These are phyloP conservation scores for Eucalyptus regnans DNA, from an alignment of 345 rosid genomes.

Conservation along the genomic window DNA sequence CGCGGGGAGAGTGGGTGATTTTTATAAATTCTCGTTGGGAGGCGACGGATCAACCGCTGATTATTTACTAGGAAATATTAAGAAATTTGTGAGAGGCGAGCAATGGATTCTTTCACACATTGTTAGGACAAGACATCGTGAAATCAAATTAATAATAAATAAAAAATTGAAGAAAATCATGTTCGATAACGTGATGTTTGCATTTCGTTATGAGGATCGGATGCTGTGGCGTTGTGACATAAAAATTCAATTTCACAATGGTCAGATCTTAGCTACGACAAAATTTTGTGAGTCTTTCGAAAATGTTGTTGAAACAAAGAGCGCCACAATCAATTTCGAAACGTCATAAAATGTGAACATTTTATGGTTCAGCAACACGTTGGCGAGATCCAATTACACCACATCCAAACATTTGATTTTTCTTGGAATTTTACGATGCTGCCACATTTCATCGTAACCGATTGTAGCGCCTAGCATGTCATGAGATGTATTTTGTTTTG, in stretches of 20 bases:
- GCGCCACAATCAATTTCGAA: not conserved
- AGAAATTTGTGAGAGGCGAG: not conserved
- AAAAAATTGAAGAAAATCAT: not conserved
- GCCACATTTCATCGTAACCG: accelerated
- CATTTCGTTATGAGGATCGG: not conserved
- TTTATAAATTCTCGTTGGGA: not conserved
- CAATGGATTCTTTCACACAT: not conserved
- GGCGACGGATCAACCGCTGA: not conserved
- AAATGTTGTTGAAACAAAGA: not conserved
- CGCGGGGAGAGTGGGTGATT: not conserved
- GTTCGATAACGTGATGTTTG: not conserved
- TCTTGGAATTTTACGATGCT: not conserved
- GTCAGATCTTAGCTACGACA: not conserved
- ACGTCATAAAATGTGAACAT: not conserved
- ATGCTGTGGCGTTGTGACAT: too few relatives aligned
- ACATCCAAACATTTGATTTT: not conserved
- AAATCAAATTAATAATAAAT: not conserved
- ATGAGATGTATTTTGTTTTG: not conserved
- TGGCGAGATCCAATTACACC: not conserved
- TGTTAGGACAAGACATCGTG: not conserved
- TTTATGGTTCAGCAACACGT: not conserved
- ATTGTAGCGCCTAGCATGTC: not conserved
- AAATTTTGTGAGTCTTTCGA: too few relatives aligned
- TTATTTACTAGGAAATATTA: not conserved
- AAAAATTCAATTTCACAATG: too few relatives aligned